Percentiles rank a stretch among this genome's conserved stretches.
These are phyloP conservation scores for Leccinum subtestaceum DNA, from an alignment of 768 basidiomycete species.

Conservation along the genomic window DNA sequence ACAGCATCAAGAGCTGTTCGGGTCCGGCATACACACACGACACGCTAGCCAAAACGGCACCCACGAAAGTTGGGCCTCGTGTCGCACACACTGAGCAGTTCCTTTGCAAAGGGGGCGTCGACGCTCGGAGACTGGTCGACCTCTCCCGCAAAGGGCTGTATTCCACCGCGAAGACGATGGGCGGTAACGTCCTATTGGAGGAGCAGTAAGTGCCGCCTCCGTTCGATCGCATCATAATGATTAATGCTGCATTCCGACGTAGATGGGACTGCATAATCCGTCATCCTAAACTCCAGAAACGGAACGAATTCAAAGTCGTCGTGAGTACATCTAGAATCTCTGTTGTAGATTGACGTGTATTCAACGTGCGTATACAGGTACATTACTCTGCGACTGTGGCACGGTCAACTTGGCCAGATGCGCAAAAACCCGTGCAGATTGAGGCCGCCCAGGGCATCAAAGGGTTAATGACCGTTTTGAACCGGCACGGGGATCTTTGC, in stretches of 20 bases:
- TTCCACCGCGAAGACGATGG: constrained; percentile 32
- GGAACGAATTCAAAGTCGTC: constrained; percentile 33
- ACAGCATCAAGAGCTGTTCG: constrained; percentile 33
- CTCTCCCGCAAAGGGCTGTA: constrained; percentile 34
- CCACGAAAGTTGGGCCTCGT: constrained; percentile 31
- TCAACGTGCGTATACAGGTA: constrained; percentile 26
- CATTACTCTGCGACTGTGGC: constrained; percentile 36
- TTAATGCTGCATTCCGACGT: constrained; percentile 14
- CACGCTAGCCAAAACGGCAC: constrained; percentile 21
- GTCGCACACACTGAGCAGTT: constrained; percentile 36
- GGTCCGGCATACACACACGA: constrained; percentile 32
- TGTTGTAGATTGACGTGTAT: constrained; percentile 8
- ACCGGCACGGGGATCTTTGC: constrained; percentile 31
- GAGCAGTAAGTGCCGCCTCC: constrained; percentile 31
- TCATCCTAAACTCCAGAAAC: constrained; percentile 29
- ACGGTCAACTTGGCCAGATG: constrained; percentile 35
- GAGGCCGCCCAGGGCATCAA: constrained; percentile 35
- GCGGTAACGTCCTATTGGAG: constrained; percentile 37
- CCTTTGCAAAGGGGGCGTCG: constrained; percentile 36
- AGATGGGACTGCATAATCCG: constrained; percentile 39
- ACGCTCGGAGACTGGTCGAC: constrained; percentile 32
- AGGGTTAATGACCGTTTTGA: constrained; percentile 37
- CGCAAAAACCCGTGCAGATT: constrained; percentile 36
- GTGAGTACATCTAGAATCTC: constrained; percentile 19
- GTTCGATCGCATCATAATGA: constrained; percentile 16